Base-by-base conservation (phyloP, 2,329 filamentous ascomycete species). In the Hymenoscyphus fructigenus region DNA sequence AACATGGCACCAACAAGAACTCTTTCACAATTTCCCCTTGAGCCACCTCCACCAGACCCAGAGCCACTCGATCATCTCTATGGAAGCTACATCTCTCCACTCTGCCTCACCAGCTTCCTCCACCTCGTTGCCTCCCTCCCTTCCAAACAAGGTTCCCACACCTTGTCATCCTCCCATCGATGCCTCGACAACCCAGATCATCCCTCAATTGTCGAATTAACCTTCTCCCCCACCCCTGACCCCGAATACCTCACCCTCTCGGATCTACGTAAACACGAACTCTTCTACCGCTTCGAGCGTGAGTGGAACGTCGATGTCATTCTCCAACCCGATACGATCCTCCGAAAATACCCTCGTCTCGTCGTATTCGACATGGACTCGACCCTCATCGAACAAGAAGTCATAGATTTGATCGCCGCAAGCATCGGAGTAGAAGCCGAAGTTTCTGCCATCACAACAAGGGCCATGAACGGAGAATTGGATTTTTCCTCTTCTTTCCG, bases 331-430 rank as follows among this genome's bases (percentile, higher is more conserved):
- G 91, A 94, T 74, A 85, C 82, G 34, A 82, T 94, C 36, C 92
- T 89, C 82, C 84, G 92, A 65, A 85, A 89, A 32, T 87, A 96
- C 78, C 93, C 93, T 70, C 87, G 94, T 9, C 83, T 98, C 12
- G 93, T 94, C 3, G 92, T 97, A 36, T 99, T 99, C 75, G 95
- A 99, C 78, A 99, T 99, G 95, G 95, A 99, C 80, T 95, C 91
- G 77, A 99, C 95, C 0, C 85, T 99, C 66, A 98, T 99, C 76
- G 91, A 94, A 62, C 93, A 99, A 77, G 95, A 99, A 80, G 93
- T 97, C 66, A 98, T 99, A 75, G 95, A 99, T 77, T 88, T 98
- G 73, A 89, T 99, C 64, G 95, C 95, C 3, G 88, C 90, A 62
- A 90, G 90, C 44, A 87, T 97, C 1, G 91, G 92, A 61, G 85